These are phyloP conservation scores for Hanseniaspora osmophila DNA, from an alignment of 805 yeast genomes.

Conservation along the genomic window DNA sequence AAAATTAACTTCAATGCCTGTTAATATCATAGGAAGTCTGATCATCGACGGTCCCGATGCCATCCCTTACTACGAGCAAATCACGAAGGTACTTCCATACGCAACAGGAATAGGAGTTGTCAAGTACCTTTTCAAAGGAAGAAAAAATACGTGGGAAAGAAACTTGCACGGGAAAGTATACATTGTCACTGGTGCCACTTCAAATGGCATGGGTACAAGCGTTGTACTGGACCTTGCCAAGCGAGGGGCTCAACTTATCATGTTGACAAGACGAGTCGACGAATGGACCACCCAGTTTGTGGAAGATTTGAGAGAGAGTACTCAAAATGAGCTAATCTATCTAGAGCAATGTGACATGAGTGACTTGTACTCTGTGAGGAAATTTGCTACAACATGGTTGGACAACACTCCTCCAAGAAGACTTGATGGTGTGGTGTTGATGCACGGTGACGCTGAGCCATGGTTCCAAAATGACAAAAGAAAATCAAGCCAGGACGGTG, in stretches of 20 bases:
- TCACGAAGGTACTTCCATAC: constrained; percentile 46
- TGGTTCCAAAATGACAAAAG: constrained; percentile 36
- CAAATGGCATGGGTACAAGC: constrained; percentile 69
- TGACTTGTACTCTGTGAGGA: constrained; percentile 60
- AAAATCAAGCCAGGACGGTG: constrained; percentile 60
- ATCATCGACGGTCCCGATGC: constrained; percentile 57
- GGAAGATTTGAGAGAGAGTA: constrained; percentile 56
- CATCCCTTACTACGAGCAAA: constrained; percentile 58
- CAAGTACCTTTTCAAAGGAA: constrained; percentile 69
- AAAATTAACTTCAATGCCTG: constrained; percentile 44
- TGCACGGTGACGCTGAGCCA: constrained; percentile 77
- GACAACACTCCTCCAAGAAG: constrained; percentile 84
- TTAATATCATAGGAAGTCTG: constrained; percentile 62
- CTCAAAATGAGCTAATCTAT: constrained; percentile 63
- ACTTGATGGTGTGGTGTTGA: constrained; percentile 76
- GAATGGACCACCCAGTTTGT: constrained; percentile 71
- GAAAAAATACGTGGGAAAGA: constrained; percentile 80
- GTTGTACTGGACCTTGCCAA: constrained; percentile 60
- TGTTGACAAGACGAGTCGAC: constrained; percentile 54
- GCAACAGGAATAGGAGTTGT: constrained; percentile 30
- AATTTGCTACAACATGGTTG: constrained; percentile 88
- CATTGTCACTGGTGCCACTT: constrained; percentile 82
- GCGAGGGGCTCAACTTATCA: constrained; percentile 75
- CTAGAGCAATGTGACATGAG: constrained; percentile 82
- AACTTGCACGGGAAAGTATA: constrained; percentile 83